phyloP scores from a whole-genome alignment of 2,329 filamentous ascomycete genomes.

The Pestalotiopsis sp. region DNA sequence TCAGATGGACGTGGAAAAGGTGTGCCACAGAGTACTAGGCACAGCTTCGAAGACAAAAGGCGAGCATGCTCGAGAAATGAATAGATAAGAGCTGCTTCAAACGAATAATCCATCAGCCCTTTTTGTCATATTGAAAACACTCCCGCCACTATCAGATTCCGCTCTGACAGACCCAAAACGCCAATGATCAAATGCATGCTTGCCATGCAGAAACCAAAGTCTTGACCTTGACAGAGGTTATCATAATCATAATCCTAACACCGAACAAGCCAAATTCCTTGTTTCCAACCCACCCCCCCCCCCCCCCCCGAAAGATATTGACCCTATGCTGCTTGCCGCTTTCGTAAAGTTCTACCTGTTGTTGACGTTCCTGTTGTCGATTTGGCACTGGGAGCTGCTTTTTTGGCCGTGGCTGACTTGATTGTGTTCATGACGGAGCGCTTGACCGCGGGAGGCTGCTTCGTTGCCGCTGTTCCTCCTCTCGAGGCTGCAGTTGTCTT shows the following conservation, averaged over 20 bases:
- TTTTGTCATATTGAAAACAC: not conserved
- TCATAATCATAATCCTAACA: not conserved
- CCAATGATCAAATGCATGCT: conserved; percentile 11
- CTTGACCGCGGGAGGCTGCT: conserved; percentile 41
- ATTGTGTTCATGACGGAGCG: conserved; percentile 56
- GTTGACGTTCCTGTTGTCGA: conserved; percentile 38
- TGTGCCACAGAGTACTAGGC: not conserved
- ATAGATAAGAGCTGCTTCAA: not conserved
- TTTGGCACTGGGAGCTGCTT: conserved; percentile 43
- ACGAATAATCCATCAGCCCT: not conserved
- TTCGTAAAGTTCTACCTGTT: conserved; percentile 54
- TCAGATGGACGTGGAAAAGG: not conserved
- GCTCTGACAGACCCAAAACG: conserved; percentile 16
- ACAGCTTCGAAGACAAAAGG: not conserved
- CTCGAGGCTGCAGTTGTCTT: conserved; percentile 45
- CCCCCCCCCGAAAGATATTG: not conserved
- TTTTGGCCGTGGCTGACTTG: conserved; percentile 50
- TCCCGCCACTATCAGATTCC: not conserved
- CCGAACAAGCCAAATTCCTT: not conserved
- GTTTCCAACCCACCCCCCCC: not conserved
- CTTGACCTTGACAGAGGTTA: not conserved
- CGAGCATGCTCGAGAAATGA: not conserved
- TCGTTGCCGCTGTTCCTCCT: conserved; percentile 29
- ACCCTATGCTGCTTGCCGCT: conserved; percentile 36
- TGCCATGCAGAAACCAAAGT: conserved; percentile 3